Percentiles rank a stretch among this genome's conserved stretches.
Conservation (phyloP, 371 early-diverging fungal genomes). For the Actinomortierella wolfii region DNA sequence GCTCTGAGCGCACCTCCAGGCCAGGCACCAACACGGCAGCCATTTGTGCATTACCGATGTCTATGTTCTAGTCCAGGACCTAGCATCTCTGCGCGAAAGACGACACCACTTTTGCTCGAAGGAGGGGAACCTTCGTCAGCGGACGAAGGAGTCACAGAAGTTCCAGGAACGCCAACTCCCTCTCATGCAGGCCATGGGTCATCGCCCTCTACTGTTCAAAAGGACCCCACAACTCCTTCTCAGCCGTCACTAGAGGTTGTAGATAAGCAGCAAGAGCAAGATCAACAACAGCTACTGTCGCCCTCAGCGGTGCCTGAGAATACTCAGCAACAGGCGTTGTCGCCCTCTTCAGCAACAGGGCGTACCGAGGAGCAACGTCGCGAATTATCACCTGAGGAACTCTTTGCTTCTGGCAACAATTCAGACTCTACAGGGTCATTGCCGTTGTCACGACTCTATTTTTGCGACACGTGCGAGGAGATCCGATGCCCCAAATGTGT, state of each 20-base stretch:
- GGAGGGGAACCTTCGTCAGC: neutral
- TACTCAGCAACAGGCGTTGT: neutral
- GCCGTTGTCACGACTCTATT: constrained; percentile 81
- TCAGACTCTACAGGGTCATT: constrained; percentile 36
- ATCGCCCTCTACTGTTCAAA: neutral
- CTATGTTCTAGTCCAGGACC: constrained; percentile 42
- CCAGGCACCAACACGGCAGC: constrained; percentile 24
- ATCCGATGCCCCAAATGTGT: constrained; percentile 84
- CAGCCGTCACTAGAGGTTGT: constrained; percentile 4
- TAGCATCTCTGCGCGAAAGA: constrained; percentile 3
- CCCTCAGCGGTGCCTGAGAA: neutral
- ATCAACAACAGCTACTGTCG: neutral
- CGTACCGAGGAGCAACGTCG: neutral
- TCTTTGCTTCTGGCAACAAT: constrained; percentile 33
- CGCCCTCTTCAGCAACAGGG: neutral
- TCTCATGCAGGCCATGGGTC: neutral
- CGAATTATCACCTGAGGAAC: neutral
- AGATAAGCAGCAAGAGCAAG: neutral
- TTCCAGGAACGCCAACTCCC: constrained; percentile 6
- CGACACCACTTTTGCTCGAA: no score
- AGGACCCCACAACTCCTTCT: neutral
- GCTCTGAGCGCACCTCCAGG: constrained; percentile 41
- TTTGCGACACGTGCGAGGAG: constrained; percentile 85
- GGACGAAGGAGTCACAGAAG: neutral
- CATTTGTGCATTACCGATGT: constrained; percentile 47